phyloP scores from a whole-genome alignment of 2,329 filamentous ascomycete species.

The Neopestalotiopsis rosae region DNA sequence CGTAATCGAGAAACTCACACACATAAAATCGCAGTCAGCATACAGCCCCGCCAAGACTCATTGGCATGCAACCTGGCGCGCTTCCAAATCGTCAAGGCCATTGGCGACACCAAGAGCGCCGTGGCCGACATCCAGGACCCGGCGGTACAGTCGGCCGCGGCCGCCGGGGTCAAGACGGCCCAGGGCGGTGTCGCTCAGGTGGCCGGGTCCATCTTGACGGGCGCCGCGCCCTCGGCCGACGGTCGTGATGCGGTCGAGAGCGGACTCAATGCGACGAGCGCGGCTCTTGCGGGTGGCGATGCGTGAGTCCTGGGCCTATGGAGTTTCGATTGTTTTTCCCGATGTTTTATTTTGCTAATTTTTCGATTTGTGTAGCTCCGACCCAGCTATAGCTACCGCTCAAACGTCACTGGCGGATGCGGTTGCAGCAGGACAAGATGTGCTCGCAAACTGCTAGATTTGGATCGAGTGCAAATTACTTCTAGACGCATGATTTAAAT shows the following conservation, averaged over 20 bases:
- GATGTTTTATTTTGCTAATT: neutral
- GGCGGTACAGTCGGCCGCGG: conserved; percentile 17
- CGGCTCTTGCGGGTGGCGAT: conserved; percentile 19
- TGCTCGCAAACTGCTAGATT: conserved; percentile 20
- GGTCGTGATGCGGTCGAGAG: conserved; percentile 19
- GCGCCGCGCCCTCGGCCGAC: conserved; percentile 15
- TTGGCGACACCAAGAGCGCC: conserved; percentile 19
- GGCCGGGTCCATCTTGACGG: conserved; percentile 18
- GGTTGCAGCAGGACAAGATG: conserved; percentile 19
- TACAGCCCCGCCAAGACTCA: conserved; percentile 12
- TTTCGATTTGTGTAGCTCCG: conserved; percentile 1
- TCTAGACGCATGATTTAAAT: neutral
- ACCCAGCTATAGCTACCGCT: conserved; percentile 19
- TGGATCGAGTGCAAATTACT: neutral
- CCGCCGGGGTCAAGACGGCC: conserved; percentile 20
- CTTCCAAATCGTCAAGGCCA: conserved; percentile 20
- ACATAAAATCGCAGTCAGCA: conserved; percentile 5
- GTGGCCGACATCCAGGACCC: conserved; percentile 21
- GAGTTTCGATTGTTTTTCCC: neutral
- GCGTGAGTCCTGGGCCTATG: conserved; percentile 8
- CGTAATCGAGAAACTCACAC: neutral
- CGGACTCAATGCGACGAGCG: conserved; percentile 19
- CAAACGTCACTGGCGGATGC: conserved; percentile 19
- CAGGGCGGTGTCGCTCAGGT: conserved; percentile 18
- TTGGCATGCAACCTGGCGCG: conserved; percentile 21